phyloP scores from a whole-genome alignment of 495 filamentous ascomycete species.

The Evernia prunastri region DNA sequence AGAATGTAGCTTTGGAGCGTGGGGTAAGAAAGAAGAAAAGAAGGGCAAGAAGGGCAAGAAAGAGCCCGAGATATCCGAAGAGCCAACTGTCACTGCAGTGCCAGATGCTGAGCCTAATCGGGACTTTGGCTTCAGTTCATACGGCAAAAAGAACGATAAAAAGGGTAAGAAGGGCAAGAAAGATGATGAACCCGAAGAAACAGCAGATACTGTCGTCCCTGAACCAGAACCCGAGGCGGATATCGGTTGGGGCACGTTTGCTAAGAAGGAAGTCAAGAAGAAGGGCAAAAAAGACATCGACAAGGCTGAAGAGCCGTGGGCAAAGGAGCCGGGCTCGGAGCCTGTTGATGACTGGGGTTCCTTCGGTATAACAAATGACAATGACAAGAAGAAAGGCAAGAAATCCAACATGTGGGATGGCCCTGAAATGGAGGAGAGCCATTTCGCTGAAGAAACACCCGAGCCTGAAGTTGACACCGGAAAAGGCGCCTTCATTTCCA shows the following conservation, averaged over 20 bases:
- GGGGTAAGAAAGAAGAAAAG: slow-evolving; percentile 23
- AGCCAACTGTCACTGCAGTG: slow-evolving; percentile 18
- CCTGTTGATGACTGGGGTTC: slow-evolving; percentile 13
- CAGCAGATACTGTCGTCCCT: slow-evolving; percentile 11
- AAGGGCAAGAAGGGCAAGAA: slow-evolving; percentile 29
- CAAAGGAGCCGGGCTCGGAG: slow-evolving; percentile 14
- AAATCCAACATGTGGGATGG: slow-evolving; percentile 23
- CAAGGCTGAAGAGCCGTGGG: slow-evolving; percentile 10
- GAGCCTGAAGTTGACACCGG: slow-evolving; percentile 17
- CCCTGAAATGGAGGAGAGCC: slow-evolving; percentile 13
- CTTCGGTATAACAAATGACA: slow-evolving; percentile 18
- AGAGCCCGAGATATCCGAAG: slow-evolving; percentile 21
- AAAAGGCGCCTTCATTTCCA: slow-evolving; percentile 19
- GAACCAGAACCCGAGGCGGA: slow-evolving; percentile 27
- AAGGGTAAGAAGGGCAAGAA: slow-evolving; percentile 33
- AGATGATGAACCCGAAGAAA: slow-evolving; percentile 25
- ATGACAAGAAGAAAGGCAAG: slow-evolving; percentile 38
- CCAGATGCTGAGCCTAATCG: slow-evolving; percentile 6
- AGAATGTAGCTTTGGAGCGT: slow-evolving; percentile 11
- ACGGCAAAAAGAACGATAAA: slow-evolving; percentile 22
- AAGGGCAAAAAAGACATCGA: slow-evolving; percentile 32
- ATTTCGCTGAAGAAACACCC: not conserved
- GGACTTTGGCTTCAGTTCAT: slow-evolving; percentile 14
- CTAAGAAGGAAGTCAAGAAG: slow-evolving; percentile 38
- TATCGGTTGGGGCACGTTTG: slow-evolving; percentile 32